phyloP scores from a whole-genome alignment of 164 flowering plant species.

The Sedum album region DNA sequence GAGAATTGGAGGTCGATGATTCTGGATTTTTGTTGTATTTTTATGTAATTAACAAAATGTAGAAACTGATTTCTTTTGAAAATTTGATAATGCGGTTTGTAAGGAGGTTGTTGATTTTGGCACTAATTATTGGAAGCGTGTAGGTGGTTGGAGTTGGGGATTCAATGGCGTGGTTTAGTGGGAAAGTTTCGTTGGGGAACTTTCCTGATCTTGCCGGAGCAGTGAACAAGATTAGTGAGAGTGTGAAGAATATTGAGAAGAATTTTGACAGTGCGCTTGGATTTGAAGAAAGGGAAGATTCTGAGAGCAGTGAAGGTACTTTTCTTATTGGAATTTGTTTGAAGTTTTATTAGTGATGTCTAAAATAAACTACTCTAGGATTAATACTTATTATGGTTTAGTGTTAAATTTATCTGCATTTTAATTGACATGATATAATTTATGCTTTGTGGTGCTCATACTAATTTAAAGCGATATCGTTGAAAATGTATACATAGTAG shows the following conservation, averaged over 20 bases:
- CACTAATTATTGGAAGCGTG: not conserved
- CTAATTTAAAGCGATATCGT: not conserved
- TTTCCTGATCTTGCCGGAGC: slow-evolving; percentile 97
- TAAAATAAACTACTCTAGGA: not conserved
- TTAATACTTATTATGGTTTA: not conserved
- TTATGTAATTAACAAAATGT: not conserved
- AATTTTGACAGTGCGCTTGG: slow-evolving; percentile 96
- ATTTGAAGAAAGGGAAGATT: slow-evolving; percentile 68
- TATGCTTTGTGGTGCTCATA: too few species aligned
- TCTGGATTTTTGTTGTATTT: not conserved
- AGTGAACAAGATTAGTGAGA: slow-evolving; percentile 89
- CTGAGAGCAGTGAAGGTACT: slow-evolving; percentile 45
- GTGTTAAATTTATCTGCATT: not conserved
- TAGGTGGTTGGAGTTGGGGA: not conserved
- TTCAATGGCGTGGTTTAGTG: slow-evolving; percentile 89
- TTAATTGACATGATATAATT: not conserved
- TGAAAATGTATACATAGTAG: not conserved
- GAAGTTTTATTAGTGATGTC: not conserved
- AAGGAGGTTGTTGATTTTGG: too few species aligned
- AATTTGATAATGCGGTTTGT: too few species aligned
- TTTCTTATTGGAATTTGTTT: not conserved
- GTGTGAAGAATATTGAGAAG: slow-evolving; percentile 98
- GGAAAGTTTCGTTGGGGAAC: slow-evolving; percentile 76
- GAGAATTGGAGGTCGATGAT: not conserved
- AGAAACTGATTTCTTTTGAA: not conserved